Evolutionary conservation across 768 basidiomycete genomes (phyloP).

Genomic region (Trametes sanguinea): DNA sequence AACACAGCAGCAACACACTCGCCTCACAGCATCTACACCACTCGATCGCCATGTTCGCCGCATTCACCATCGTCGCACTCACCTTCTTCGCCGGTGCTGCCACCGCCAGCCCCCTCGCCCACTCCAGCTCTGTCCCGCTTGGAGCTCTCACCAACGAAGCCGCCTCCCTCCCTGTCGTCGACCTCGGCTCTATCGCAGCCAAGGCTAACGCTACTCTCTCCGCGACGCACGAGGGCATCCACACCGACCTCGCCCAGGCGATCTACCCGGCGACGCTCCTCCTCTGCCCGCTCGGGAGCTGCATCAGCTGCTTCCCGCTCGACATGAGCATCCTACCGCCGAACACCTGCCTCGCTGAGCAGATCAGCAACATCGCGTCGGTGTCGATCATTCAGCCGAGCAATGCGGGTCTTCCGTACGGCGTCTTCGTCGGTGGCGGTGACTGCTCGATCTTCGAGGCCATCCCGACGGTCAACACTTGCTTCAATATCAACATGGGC

Average conservation of each 20-base stretch:
- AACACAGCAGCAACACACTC: too few relatives aligned
- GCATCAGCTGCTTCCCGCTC: slow-evolving; percentile 2
- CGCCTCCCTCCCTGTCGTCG: neutral
- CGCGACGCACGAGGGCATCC: neutral
- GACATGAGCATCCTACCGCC: neutral
- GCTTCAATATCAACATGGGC: slow-evolving; percentile 4
- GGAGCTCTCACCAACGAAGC: neutral
- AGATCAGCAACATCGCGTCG: neutral
- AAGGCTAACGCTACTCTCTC: neutral
- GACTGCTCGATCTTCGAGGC: neutral
- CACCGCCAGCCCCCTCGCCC: neutral
- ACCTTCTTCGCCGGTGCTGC: neutral
- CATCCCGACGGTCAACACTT: slow-evolving; percentile 5
- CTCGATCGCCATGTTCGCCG: neutral
- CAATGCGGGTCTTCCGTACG: slow-evolving; percentile 5
- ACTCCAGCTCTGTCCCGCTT: neutral
- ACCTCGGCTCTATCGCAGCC: neutral
- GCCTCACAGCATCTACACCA: too few relatives aligned
- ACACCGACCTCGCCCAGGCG: neutral
- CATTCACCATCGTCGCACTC: neutral
- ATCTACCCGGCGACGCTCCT: slow-evolving; percentile 2
- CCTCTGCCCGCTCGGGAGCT: neutral
- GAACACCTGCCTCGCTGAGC: neutral
- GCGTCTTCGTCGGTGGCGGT: neutral
- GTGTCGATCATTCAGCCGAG: slow-evolving; percentile 4